Base-by-base conservation (phyloP, 139 green algal species). In the Ettlia oleoabundans region DNA sequence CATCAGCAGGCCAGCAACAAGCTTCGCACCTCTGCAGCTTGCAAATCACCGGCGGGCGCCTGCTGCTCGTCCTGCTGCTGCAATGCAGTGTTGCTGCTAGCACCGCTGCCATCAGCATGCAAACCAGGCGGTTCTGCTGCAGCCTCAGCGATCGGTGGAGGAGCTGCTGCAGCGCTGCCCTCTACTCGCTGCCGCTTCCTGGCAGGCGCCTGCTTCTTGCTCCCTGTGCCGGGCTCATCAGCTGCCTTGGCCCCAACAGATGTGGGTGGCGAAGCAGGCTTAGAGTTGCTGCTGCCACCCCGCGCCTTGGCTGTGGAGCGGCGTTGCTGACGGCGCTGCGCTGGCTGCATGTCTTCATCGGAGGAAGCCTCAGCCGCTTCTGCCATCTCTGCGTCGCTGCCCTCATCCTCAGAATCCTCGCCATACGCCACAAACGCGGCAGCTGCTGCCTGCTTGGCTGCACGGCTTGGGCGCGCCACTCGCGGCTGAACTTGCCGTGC, bases 371-470 rank as follows among this genome's bases (percentile, higher is more conserved):
- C n/a, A 32, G 15, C 47, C 24, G 30, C 32, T 40, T 26, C 47
- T 18, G 5, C 62, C 52, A 52, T 4, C 28, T 24, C 67, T n/a
- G 41, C 67, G 42, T 74, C 65, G 26, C 21, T 58, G 10, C 37
- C 22, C 26, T 47, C 70, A 4, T 37, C 71, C 8, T 51, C 76
- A 1, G 19, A 33, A 19, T 18, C 26, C 6, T 42, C 42, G 3
- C n/a, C 73, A 64, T 73, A 74, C 65, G 66, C 41, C 32, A 86
- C 42, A 42, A 65, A 71, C 8, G 62, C 74, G 40, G 69, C 82
- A 32, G 81, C 85, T 15, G 76, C 74, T 2, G 73, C 82, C 28
- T 64, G 40, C 66, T 83, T 83, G 65, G 65, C 65, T 1, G 35
- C 65, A 22, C 65, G 65, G 13, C 26, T 69, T 30, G 65, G 78